Conservation (phyloP, 768 basidiomycete genomes). For the Podaxis sp. region DNA sequence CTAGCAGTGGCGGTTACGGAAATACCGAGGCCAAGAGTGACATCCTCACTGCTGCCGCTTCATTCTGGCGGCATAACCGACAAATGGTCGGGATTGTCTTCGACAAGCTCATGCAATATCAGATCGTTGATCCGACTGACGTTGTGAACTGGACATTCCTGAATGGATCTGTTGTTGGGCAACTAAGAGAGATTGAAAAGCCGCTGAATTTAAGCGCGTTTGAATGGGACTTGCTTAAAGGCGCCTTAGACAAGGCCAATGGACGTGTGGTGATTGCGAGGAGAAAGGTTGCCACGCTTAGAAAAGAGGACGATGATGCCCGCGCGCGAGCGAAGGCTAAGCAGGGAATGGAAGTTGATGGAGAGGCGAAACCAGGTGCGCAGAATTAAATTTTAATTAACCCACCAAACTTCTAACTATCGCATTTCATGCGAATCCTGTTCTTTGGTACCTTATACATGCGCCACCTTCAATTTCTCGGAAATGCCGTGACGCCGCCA, state of each 20-base stretch:
- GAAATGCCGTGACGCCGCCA: background rate
- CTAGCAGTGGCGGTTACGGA: slow-evolving; percentile 32
- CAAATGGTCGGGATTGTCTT: slow-evolving; percentile 93
- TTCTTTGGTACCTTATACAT: background rate
- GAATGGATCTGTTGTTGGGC: slow-evolving; percentile 44
- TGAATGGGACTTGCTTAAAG: slow-evolving; percentile 85
- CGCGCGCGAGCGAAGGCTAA: slow-evolving; percentile 71
- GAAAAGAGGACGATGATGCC: slow-evolving; percentile 88
- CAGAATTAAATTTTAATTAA: background rate
- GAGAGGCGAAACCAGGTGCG: slow-evolving; percentile 53
- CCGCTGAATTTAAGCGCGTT: slow-evolving; percentile 51
- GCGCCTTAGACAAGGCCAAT: slow-evolving; percentile 86
- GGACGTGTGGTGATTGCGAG: slow-evolving; percentile 81
- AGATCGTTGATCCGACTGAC: slow-evolving; percentile 92
- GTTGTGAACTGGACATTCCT: slow-evolving; percentile 84
- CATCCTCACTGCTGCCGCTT: slow-evolving; percentile 65
- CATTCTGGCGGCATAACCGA: slow-evolving; percentile 81
- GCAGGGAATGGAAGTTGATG: slow-evolving; percentile 72
- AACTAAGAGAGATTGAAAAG: slow-evolving; percentile 34
- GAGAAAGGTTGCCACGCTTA: slow-evolving; percentile 66
- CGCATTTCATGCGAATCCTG: background rate
- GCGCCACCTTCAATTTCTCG: background rate
- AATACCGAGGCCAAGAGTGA: slow-evolving; percentile 62
- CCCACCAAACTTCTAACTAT: background rate
- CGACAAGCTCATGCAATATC: slow-evolving; percentile 98